Percentiles rank a stretch among this genome's conserved stretches.
These are phyloP conservation scores for Protea cynaroides DNA, from an alignment of 164 flowering plant species.

Conservation along the genomic window DNA sequence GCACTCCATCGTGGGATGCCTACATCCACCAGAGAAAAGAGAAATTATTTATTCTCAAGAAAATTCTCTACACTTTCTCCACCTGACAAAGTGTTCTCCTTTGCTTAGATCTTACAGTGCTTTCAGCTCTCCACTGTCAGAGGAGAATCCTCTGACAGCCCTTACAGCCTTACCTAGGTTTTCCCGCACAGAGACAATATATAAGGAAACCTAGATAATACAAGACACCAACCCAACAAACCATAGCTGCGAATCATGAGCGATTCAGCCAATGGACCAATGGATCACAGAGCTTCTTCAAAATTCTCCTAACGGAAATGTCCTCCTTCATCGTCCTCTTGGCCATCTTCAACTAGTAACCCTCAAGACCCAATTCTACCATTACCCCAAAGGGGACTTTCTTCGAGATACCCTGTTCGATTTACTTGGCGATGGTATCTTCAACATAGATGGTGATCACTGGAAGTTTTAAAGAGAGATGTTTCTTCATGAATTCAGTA, in stretches of 20 bases:
- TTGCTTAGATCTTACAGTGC: too few relatives aligned
- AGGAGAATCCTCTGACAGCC: too few relatives aligned
- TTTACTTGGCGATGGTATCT: constrained; percentile 11
- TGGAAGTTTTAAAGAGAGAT: constrained; percentile 9
- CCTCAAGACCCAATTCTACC: constrained; percentile 10
- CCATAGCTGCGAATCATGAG: constrained; percentile 1
- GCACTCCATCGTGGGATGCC: too few relatives aligned
- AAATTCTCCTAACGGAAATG: not conserved
- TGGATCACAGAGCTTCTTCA: constrained; percentile 5
- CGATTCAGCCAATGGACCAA: not conserved
- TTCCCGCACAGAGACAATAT: too few relatives aligned
- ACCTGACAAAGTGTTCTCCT: too few relatives aligned
- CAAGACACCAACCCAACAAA: too few relatives aligned
- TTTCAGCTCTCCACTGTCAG: too few relatives aligned
- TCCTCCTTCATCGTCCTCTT: constrained; percentile 1
- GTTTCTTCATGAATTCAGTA: constrained; percentile 6
- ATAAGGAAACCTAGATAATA: too few relatives aligned
- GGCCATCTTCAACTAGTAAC: not conserved
- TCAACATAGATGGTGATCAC: constrained; percentile 5
- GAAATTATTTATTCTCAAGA: too few relatives aligned
- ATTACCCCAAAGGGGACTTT: constrained; percentile 9
- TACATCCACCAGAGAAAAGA: too few relatives aligned
- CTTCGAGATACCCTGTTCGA: not conserved
- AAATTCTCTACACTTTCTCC: too few relatives aligned
- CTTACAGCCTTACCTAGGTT: too few relatives aligned